A percentile compares a stretch with the other conserved stretches of the same genome.
Evolutionary conservation across 1,284 basidiomycete species (phyloP).

Genomic region (Anthracocystis setariae): DNA sequence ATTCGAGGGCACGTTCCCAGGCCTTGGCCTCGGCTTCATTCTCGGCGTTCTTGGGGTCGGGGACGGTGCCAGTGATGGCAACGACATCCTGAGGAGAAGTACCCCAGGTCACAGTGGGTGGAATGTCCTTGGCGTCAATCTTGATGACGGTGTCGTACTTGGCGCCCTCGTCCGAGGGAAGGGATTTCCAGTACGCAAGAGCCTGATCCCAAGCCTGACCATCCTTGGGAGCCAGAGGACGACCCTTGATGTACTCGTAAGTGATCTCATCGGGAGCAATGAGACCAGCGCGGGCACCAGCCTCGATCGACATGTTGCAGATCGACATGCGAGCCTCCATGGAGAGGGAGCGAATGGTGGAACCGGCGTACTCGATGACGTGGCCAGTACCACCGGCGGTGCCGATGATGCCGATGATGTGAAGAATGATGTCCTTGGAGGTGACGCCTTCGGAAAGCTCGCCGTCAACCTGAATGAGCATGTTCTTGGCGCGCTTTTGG

Average conservation of each 20-base stretch:
- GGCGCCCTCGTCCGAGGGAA: conserved; percentile 62
- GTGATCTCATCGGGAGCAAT: conserved; percentile 66
- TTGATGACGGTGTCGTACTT: conserved; percentile 63
- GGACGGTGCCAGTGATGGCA: conserved; percentile 62
- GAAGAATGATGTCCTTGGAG: conserved; percentile 66
- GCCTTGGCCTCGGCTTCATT: conserved; percentile 54
- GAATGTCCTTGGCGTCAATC: conserved; percentile 63
- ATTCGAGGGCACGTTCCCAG: conserved; percentile 59
- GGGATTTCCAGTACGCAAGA: conserved; percentile 61
- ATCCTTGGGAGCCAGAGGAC: conserved; percentile 62
- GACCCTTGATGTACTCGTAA: conserved; percentile 65
- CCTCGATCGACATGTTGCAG: conserved; percentile 68
- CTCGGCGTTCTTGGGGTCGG: conserved; percentile 61
- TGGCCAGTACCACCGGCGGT: conserved; percentile 66
- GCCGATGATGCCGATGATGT: conserved; percentile 66
- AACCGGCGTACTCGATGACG: conserved; percentile 65
- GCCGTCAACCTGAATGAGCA: conserved; percentile 66
- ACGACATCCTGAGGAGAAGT: conserved; percentile 64
- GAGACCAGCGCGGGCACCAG: conserved; percentile 66
- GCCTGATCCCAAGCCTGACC: conserved; percentile 64
- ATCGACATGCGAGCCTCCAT: conserved; percentile 67
- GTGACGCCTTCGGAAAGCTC: conserved; percentile 63
- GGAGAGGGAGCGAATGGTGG: conserved; percentile 59
- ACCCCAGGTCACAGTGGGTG: conserved; percentile 66
- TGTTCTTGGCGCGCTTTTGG: conserved; percentile 66